Evolutionary conservation across 2,329 filamentous ascomycete species (phyloP).

Genomic region (Leptographium wingfieldii): DNA sequence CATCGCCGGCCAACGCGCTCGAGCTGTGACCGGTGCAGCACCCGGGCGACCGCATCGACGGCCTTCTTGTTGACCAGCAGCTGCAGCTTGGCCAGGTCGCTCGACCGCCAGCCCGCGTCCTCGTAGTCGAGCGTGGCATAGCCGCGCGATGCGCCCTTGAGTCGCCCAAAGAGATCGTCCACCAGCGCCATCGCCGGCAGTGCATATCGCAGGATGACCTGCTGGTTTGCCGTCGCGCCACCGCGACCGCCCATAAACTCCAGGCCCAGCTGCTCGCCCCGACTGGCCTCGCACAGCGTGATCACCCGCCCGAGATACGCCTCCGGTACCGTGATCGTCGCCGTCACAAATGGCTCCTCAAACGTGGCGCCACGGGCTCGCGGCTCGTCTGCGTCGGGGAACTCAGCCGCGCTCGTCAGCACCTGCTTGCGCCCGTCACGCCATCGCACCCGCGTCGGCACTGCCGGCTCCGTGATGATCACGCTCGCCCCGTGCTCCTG

Average conservation of each 20-base stretch:
- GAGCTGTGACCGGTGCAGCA: slow-evolving; percentile 73
- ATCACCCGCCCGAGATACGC: slow-evolving; percentile 92
- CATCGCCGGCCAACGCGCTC: slow-evolving; percentile 72
- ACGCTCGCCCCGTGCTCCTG: slow-evolving; percentile 92
- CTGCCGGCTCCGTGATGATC: slow-evolving; percentile 92
- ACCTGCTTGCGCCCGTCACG: slow-evolving; percentile 64
- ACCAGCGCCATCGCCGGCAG: slow-evolving; percentile 81
- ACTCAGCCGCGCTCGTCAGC: slow-evolving; percentile 76
- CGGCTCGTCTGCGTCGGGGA: slow-evolving; percentile 55
- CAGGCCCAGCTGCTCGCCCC: slow-evolving; percentile 75
- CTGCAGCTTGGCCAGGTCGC: slow-evolving; percentile 77
- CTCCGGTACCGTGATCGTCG: slow-evolving; percentile 82
- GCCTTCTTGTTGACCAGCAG: slow-evolving; percentile 86
- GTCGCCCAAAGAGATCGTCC: slow-evolving; percentile 92
- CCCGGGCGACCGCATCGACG: slow-evolving; percentile 86
- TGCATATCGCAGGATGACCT: slow-evolving; percentile 90
- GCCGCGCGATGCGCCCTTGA: slow-evolving; percentile 76
- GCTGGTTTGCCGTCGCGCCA: slow-evolving; percentile 58
- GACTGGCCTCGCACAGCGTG: slow-evolving; percentile 81
- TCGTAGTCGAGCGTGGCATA: slow-evolving; percentile 97
- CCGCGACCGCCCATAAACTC: slow-evolving; percentile 55
- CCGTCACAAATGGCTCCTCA: slow-evolving; percentile 55
- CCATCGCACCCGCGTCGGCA: slow-evolving; percentile 79
- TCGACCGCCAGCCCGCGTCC: slow-evolving; percentile 75
- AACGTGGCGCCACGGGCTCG: slow-evolving; percentile 30